These are phyloP conservation scores for Zygoascus ofunaensis DNA, from an alignment of 805 yeast genomes.

Conservation along the genomic window DNA sequence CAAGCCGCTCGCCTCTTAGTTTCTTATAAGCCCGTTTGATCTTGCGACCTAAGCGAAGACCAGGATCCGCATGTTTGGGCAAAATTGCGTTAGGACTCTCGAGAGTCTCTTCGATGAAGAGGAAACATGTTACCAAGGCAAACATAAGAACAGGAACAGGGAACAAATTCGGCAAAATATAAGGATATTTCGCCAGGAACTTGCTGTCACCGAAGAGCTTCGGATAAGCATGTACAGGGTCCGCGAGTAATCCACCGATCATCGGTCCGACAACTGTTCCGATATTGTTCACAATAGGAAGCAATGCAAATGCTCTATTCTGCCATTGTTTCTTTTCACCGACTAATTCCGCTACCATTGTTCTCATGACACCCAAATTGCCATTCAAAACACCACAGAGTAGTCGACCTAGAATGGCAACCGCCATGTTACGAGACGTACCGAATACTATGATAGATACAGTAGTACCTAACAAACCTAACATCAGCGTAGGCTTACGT, in stretches of 20 bases:
- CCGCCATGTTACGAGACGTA: constrained; percentile 41
- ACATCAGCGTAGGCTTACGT: constrained; percentile 42
- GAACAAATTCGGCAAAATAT: constrained; percentile 44
- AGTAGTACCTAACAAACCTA: constrained; percentile 47
- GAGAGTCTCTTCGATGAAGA: constrained; percentile 21
- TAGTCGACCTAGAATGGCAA: constrained; percentile 46
- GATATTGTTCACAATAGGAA: constrained; percentile 51
- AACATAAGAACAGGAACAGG: constrained; percentile 32
- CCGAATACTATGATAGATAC: constrained; percentile 44
- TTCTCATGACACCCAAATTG: constrained; percentile 54
- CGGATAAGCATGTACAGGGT: constrained; percentile 31
- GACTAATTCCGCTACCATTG: constrained; percentile 49
- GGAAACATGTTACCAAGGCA: constrained; percentile 13
- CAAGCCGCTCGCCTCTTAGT: background rate
- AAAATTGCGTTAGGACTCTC: constrained; percentile 10
- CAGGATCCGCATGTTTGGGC: constrained; percentile 13
- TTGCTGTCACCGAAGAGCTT: constrained; percentile 19
- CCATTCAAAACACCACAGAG: constrained; percentile 51
- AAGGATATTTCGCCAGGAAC: constrained; percentile 34
- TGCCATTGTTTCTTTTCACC: constrained; percentile 48
- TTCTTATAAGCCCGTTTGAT: constrained; percentile 5
- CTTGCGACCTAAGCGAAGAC: constrained; percentile 15
- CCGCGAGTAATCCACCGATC: constrained; percentile 45
- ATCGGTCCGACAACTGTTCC: constrained; percentile 55
- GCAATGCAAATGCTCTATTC: constrained; percentile 50